A percentile compares a stretch with the other conserved stretches of the same genome.
These are phyloP conservation scores for Phytophthora aleatoria DNA, from an alignment of 352 stramenopile species.

Conservation along the genomic window DNA sequence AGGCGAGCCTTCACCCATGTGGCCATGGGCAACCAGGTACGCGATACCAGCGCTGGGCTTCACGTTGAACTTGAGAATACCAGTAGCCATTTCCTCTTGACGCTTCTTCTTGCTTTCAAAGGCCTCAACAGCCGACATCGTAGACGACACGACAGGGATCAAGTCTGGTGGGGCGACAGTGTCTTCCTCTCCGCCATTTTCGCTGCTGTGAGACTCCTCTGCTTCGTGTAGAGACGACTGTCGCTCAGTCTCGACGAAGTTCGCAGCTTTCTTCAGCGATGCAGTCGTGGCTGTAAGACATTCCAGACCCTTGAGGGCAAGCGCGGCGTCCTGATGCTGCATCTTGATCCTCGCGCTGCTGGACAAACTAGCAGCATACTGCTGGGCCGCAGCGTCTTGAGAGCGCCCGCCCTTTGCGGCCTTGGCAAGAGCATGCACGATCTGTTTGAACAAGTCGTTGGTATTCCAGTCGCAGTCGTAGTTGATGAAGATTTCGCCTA, in stretches of 20 bases:
- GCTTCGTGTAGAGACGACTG: constrained; percentile 40
- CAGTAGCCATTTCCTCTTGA: constrained; percentile 96
- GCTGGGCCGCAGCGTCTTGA: constrained; percentile 50
- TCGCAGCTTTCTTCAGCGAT: constrained; percentile 91
- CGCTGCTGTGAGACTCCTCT: constrained; percentile 36
- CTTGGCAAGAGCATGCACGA: constrained; percentile 96
- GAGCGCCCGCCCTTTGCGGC: constrained; percentile 91
- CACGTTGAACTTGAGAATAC: constrained; percentile 98
- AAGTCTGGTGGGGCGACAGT: constrained; percentile 32
- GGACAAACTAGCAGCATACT: constrained; percentile 60
- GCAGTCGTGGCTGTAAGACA: constrained; percentile 93
- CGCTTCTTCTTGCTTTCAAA: constrained; percentile 97
- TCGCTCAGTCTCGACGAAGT: constrained; percentile 72
- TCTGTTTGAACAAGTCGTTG: constrained; percentile 98
- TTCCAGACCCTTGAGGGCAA: constrained; percentile 90
- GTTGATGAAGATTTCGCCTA: constrained; percentile 99
- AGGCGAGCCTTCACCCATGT: constrained; percentile 91
- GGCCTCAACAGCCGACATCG: constrained; percentile 90
- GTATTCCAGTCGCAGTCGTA: constrained; percentile 99
- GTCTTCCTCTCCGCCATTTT: constrained; percentile 57
- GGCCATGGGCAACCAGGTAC: constrained; percentile 92
- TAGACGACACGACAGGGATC: constrained; percentile 38
- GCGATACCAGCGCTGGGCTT: constrained; percentile 92
- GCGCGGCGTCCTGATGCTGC: constrained; percentile 72
- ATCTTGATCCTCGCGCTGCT: constrained; percentile 65